Evolutionary conservation across 2,329 filamentous ascomycete species (phyloP).

Genomic region (Leptographium galeiforme): DNA sequence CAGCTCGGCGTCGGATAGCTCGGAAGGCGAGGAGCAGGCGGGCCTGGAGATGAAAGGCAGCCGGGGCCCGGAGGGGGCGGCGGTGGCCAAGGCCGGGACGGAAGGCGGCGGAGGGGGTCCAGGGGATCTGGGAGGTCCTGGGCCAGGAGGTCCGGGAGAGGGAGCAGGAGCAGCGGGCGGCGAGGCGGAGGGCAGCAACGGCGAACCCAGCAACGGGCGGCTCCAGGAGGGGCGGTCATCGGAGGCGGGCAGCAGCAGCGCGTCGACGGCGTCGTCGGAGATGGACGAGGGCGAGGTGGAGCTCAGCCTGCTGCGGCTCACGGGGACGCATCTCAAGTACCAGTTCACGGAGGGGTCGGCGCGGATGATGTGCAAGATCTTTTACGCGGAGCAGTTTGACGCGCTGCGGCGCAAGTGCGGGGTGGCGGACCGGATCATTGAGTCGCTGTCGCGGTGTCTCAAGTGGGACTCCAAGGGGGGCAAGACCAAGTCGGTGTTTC

Average conservation of each 20-base stretch:
- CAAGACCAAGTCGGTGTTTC: slow-evolving; percentile 92
- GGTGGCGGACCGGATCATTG: slow-evolving; percentile 83
- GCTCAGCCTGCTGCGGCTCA: slow-evolving; percentile 68
- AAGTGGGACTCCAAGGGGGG: slow-evolving; percentile 98
- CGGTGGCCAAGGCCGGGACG: not conserved
- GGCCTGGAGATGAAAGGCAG: not conserved
- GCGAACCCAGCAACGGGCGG: no score
- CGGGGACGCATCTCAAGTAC: slow-evolving; percentile 89
- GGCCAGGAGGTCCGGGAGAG: not conserved
- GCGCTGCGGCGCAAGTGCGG: slow-evolving; percentile 86
- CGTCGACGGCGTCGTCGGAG: not conserved
- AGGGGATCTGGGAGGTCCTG: no score
- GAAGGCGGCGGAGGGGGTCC: no score
- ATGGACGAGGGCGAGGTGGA: slow-evolving; percentile 59
- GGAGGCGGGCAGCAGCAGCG: not conserved
- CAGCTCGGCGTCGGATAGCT: slow-evolving; percentile 10
- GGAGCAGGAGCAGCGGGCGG: not conserved
- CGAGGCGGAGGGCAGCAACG: no score
- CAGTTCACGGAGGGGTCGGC: slow-evolving; percentile 91
- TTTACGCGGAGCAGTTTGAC: slow-evolving; percentile 96
- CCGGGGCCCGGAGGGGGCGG: not conserved
- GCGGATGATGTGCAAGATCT: slow-evolving; percentile 94
- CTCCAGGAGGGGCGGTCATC: no score
- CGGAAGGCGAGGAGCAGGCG: slow-evolving; percentile 9
- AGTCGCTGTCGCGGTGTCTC: slow-evolving; percentile 85